Conservation (phyloP, 805 yeast genomes). For the Alloascoidea hylecoeti region DNA sequence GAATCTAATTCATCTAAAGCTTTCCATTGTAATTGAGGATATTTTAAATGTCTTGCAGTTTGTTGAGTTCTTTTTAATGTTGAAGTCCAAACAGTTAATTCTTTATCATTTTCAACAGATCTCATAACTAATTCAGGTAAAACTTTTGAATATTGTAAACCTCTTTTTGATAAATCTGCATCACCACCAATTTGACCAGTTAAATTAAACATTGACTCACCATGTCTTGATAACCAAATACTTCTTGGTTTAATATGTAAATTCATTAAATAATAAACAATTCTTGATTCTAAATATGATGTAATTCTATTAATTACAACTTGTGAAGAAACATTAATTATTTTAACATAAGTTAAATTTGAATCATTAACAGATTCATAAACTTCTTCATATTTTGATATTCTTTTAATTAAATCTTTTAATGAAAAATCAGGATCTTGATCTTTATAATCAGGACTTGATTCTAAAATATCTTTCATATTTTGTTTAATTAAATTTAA, state of each 20-base stretch:
- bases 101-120: slow-evolving; percentile 31
- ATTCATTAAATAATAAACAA: slow-evolving; percentile 93
- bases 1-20: slow-evolving; percentile 96
- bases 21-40: slow-evolving; percentile 83
- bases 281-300: slow-evolving; percentile 79
- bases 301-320: slow-evolving; percentile 80
- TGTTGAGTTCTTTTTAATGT: slow-evolving; percentile 86
- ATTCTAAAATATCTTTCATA: slow-evolving; percentile 72
- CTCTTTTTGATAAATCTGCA: slow-evolving; percentile 72
- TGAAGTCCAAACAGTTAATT: slow-evolving; percentile 91
- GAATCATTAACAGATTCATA: slow-evolving; percentile 60
- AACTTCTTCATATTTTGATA: slow-evolving; percentile 53
- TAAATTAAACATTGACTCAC: slow-evolving; percentile 84
- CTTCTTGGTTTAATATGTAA: slow-evolving; percentile 84
- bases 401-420: slow-evolving; percentile 58
- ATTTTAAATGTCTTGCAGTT: slow-evolving; percentile 73
- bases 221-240: slow-evolving; percentile 92
- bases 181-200: slow-evolving; percentile 97
- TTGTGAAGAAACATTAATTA: slow-evolving; percentile 79
- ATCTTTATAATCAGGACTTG: slow-evolving; percentile 70
- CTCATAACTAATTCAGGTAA: slow-evolving; percentile 64
- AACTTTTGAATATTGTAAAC: slow-evolving; percentile 68
- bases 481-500: slow-evolving; percentile 64
- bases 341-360: slow-evolving; percentile 69
- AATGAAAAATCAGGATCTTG: slow-evolving; percentile 60